A percentile compares a stretch with the other conserved stretches of the same genome.
phyloP scores from a whole-genome alignment of 1,284 basidiomycete species.

The Xanthoconium separans region DNA sequence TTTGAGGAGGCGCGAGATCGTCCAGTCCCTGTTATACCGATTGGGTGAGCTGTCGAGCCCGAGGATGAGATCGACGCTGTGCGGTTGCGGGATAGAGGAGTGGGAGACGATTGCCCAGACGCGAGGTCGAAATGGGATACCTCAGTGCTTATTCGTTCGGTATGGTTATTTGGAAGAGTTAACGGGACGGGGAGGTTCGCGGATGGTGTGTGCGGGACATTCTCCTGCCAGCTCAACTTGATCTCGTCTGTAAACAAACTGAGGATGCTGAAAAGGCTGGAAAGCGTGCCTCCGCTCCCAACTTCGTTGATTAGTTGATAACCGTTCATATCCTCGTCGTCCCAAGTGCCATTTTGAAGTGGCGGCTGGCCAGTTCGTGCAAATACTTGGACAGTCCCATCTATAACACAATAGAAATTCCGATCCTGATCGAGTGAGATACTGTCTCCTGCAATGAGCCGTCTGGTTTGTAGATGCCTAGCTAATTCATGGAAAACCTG shows the following conservation, averaged over 20 bases:
- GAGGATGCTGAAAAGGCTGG: conserved; percentile 95
- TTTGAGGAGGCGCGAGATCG: conserved; percentile 10
- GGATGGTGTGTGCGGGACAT: conserved; percentile 32
- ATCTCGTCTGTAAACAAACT: conserved; percentile 97
- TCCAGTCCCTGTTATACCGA: conserved; percentile 29
- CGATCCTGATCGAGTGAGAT: conserved; percentile 90
- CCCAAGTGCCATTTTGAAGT: conserved; percentile 61
- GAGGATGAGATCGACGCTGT: conserved; percentile 60
- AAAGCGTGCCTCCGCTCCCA: conserved; percentile 90
- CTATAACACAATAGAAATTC: conserved; percentile 95
- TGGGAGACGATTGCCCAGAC: conserved; percentile 30
- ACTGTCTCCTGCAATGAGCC: conserved; percentile 89
- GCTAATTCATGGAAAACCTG: conserved; percentile 94
- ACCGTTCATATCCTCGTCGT: conserved; percentile 86
- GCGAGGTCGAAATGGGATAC: conserved; percentile 59
- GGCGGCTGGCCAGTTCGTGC: conserved; percentile 60
- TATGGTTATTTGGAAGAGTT: conserved; percentile 28
- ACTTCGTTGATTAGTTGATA: conserved; percentile 95
- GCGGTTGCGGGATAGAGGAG: conserved; percentile 36
- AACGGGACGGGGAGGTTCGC: conserved; percentile 17
- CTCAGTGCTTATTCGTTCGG: conserved; percentile 53
- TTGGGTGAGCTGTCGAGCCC: conserved; percentile 60
- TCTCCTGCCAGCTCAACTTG: conserved; percentile 87
- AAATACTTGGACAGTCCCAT: conserved; percentile 86
- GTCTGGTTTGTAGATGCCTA: conserved; percentile 86